phyloP scores from a whole-genome alignment of 306 rosid species.

The Acacia crassicarpa region DNA sequence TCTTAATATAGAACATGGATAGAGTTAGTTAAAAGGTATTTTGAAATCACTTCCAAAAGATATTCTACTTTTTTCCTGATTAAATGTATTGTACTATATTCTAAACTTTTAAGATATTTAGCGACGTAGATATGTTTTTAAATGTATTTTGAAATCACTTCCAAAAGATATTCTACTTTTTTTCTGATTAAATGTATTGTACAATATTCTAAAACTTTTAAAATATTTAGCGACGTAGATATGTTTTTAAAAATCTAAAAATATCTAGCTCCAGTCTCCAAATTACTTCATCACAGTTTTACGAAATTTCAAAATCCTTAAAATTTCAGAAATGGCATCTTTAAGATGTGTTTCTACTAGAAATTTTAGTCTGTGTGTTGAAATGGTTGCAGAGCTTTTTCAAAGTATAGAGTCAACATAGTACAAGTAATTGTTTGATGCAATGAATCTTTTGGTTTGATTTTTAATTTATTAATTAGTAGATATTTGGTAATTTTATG shows the following conservation, averaged over 20 bases:
- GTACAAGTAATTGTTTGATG: neutral
- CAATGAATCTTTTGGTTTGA: neutral
- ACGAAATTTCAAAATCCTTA: neutral
- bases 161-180: neutral
- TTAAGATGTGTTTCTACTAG: neutral
- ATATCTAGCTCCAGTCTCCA: neutral
- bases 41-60: neutral
- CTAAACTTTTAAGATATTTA: neutral
- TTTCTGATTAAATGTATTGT: neutral
- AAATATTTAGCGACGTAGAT: neutral
- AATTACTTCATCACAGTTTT: neutral
- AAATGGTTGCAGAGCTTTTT: neutral
- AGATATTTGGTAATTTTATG: too few relatives aligned
- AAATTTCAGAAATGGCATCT: neutral
- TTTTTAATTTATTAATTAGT: too few relatives aligned
- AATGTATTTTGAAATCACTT: neutral
- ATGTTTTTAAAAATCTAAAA: neutral
- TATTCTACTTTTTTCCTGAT: neutral
- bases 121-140: neutral
- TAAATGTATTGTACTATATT: neutral
- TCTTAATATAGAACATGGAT: neutral
- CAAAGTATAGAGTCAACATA: neutral
- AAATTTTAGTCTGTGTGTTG: too few relatives aligned
- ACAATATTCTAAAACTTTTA: neutral
- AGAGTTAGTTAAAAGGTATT: neutral